phyloP scores from a whole-genome alignment of 306 rosid genomes.

The Dalbergia cultrata region DNA sequence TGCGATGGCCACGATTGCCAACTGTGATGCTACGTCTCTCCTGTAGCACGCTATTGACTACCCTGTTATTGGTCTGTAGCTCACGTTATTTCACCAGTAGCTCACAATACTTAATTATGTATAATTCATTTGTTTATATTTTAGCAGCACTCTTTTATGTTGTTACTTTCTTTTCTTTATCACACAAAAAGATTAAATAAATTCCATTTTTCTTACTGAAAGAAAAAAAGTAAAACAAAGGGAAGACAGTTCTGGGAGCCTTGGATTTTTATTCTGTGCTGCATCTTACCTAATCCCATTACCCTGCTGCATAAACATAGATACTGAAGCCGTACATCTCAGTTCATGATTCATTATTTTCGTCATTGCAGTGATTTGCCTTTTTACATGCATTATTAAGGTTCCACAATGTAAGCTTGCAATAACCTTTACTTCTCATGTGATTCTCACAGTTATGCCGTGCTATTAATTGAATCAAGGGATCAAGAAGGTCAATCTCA shows the following conservation, averaged over 20 bases:
- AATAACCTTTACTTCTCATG: conserved; percentile 44
- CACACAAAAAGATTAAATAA: conserved; percentile 17
- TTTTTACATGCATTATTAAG: conserved; percentile 41
- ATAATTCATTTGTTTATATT: conserved; percentile 20
- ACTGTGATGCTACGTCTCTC: no score
- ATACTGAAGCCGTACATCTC: conserved; percentile 28
- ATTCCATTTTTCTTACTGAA: conserved; percentile 26
- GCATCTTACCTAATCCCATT: background rate
- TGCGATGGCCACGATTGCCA: no score
- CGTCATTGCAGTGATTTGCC: conserved; percentile 28
- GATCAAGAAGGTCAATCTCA: conserved; percentile 95
- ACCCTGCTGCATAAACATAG: conserved; percentile 26
- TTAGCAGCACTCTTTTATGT: background rate
- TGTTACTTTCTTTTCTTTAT: conserved; percentile 34
- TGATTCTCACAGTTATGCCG: conserved; percentile 75
- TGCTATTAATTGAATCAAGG: conserved; percentile 76
- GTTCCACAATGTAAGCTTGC: conserved; percentile 33
- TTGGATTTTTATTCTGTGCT: conserved; percentile 21
- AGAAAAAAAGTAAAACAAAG: conserved; percentile 13
- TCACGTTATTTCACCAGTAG: background rate
- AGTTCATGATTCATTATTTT: conserved; percentile 25
- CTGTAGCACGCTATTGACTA: no score
- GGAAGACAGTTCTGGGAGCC: conserved; percentile 30
- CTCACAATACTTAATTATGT: conserved; percentile 9
- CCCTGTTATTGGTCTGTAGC: conserved; percentile 30